Evolutionary conservation across 2,329 filamentous ascomycete species (phyloP), one percentile per base, ranked within the genome.

Genomic region (Periconia sp.): DNA sequence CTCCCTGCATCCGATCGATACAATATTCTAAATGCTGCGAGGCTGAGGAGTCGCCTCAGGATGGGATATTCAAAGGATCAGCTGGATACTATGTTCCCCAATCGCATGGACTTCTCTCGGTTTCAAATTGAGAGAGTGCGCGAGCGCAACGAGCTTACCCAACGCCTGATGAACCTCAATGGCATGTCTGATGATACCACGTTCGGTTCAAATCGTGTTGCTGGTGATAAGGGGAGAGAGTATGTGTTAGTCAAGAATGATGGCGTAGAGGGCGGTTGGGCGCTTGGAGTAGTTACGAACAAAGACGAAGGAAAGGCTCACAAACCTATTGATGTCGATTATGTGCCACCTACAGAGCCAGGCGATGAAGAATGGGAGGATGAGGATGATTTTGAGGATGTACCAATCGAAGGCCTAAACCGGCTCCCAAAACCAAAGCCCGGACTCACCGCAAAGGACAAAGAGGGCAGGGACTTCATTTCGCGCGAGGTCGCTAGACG

Each of bases 51-150:
- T 72, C 83, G 94, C 49, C 79, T 99, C 66, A 85, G 94, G 69
- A 96, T 99, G 93, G 94, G 94, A 0, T 84, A 96, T 64, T 96
- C 91, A 52, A 97, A 97, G 74, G 93, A 99, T 60, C 94, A 99
- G 74, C 77, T 99, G 14, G 92, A 97, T 62, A 85, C 82, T 44
- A 99, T 99, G 94, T 99, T 99, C 70, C 93, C 94, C 0, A 89
- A 99, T 71, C 86, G 94, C 23, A 97, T 99, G 92, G 94, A 89
- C 0, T 99, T 99, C 69, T 97, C 92, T 1, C 88, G 83, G 56
- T 99, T 99, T 68, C 94, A 99, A 74, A 96, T 99, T 53, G 94
- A 97, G 70, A 82, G 94, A 53, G 95, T 97, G 11, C 85, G 83
- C 61, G 93, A 99, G 76, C 83, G 95, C 47, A 99, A 99, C 66